A percentile compares a stretch with the other conserved stretches of the same genome.
These are phyloP conservation scores for Boletus reticuloceps DNA, from an alignment of 768 basidiomycete species.

Conservation along the genomic window DNA sequence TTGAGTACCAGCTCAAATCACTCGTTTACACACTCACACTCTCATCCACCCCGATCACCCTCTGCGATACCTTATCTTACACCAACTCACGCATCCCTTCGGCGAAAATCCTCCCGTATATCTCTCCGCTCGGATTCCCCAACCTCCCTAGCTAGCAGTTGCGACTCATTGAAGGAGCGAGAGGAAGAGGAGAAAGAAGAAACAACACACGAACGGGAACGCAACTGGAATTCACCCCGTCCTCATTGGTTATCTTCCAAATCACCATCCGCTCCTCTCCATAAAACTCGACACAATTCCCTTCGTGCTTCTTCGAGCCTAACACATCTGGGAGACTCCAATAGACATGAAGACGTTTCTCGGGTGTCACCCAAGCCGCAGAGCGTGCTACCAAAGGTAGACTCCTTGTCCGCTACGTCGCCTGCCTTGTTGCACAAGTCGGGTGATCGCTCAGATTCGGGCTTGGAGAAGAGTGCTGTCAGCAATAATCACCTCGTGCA, in stretches of 20 bases:
- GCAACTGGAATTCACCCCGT: conserved; percentile 70
- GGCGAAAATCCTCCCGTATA: conserved; percentile 34
- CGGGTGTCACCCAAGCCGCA: conserved; percentile 1
- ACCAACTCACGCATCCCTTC: conserved; percentile 30
- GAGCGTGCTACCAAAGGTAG: background rate
- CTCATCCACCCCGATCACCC: conserved; percentile 39
- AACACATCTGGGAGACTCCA: conserved; percentile 6
- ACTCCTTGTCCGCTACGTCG: background rate
- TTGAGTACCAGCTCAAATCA: conserved; percentile 36
- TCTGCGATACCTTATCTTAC: conserved; percentile 37
- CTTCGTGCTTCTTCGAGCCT: conserved; percentile 23
- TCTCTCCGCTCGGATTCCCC: conserved; percentile 44
- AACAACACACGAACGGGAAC: conserved; percentile 51
- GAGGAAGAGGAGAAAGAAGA: conserved; percentile 33
- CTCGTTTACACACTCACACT: conserved; percentile 35
- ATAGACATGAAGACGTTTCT: conserved; percentile 7
- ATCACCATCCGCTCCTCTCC: conserved; percentile 15
- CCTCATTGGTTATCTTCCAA: conserved; percentile 47
- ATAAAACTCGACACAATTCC: conserved; percentile 3
- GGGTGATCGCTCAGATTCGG: background rate
- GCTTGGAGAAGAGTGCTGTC: background rate
- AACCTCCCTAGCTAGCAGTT: conserved; percentile 35
- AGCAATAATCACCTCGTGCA: background rate
- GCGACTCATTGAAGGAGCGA: conserved; percentile 32
- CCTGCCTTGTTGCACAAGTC: background rate